phyloP scores from a whole-genome alignment of 257 asterid species.

The Pogostemon cablin region DNA sequence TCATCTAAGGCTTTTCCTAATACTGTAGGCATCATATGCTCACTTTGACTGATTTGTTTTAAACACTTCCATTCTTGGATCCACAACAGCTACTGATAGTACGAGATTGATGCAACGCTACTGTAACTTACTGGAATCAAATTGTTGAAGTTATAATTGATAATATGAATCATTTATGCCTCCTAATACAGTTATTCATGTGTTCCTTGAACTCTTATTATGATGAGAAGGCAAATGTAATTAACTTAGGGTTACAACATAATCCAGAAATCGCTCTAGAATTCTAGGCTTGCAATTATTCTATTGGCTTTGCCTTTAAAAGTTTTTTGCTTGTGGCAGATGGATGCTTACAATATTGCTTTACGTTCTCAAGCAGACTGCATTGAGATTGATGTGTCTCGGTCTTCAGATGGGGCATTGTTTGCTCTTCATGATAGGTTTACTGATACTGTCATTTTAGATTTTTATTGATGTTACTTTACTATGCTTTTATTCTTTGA shows the following conservation, averaged over 20 bases:
- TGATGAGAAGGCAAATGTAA: slow-evolving; percentile 16
- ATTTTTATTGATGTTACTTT: slow-evolving; percentile 26
- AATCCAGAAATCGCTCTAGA: slow-evolving; percentile 7
- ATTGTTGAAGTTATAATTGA: neutral
- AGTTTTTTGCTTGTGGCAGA: slow-evolving; percentile 46
- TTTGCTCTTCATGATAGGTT: slow-evolving; percentile 98
- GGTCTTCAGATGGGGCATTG: slow-evolving; percentile 86
- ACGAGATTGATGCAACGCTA: slow-evolving; percentile 15
- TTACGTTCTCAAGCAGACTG: slow-evolving; percentile 82
- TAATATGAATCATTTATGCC: neutral
- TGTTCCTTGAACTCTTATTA: slow-evolving; percentile 1
- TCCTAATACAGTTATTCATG: neutral
- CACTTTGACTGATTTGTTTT: slow-evolving; percentile 27
- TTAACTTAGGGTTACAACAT: neutral
- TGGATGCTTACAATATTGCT: slow-evolving; percentile 73
- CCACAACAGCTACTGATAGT: slow-evolving; percentile 1
- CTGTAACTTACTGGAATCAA: slow-evolving; percentile 1
- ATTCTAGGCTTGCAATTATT: slow-evolving; percentile 20
- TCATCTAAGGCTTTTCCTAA: slow-evolving; percentile 92
- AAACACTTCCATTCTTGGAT: slow-evolving; percentile 4
- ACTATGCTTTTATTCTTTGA: neutral
- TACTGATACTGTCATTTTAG: slow-evolving; percentile 22
- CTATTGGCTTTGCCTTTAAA: slow-evolving; percentile 19
- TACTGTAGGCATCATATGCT: slow-evolving; percentile 60
- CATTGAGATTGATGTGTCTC: slow-evolving; percentile 92